Conservation (phyloP, 2,329 filamentous ascomycete genomes). For the Ambrosiella beaveri region DNA sequence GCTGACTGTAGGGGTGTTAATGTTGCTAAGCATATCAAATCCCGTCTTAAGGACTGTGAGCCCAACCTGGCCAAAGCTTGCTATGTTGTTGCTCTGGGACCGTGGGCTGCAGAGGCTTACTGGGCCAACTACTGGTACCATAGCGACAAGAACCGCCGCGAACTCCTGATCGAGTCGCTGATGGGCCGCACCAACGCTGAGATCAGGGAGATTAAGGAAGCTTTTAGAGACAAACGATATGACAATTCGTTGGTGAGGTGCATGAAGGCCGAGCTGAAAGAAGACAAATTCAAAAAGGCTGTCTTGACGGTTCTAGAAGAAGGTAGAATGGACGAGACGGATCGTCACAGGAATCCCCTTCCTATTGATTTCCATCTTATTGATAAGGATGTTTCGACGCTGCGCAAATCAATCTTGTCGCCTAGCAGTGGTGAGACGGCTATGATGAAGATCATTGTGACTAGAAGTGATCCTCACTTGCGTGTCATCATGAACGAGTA, state of each 20-base stretch:
- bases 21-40: conserved; percentile 69
- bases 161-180: conserved; percentile 80
- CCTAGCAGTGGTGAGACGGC: conserved; percentile 71
- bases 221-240: conserved; percentile 87
- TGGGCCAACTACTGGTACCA: conserved; percentile 99
- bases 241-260: conserved; percentile 62
- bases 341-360: conserved; percentile 42
- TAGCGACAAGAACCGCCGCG: conserved; percentile 62
- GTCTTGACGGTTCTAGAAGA: conserved; percentile 72
- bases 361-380: conserved; percentile 42
- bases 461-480: conserved; percentile 66
- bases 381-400: conserved; percentile 52
- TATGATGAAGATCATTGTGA: conserved; percentile 72
- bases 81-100: conserved; percentile 75
- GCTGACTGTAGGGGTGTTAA: conserved; percentile 60
- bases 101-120: conserved; percentile 86
- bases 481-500: conserved; percentile 64
- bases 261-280: conserved; percentile 83
- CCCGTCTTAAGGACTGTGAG: conserved; percentile 54
- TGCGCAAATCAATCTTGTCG: conserved; percentile 50
- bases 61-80: conserved; percentile 74
- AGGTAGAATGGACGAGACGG: conserved; percentile 63
- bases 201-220: conserved; percentile 68
- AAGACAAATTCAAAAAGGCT: conserved; percentile 88
- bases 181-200: conserved; percentile 86